These are phyloP conservation scores for Ehretia macrophylla DNA, from an alignment of 257 asterid species.

Conservation along the genomic window DNA sequence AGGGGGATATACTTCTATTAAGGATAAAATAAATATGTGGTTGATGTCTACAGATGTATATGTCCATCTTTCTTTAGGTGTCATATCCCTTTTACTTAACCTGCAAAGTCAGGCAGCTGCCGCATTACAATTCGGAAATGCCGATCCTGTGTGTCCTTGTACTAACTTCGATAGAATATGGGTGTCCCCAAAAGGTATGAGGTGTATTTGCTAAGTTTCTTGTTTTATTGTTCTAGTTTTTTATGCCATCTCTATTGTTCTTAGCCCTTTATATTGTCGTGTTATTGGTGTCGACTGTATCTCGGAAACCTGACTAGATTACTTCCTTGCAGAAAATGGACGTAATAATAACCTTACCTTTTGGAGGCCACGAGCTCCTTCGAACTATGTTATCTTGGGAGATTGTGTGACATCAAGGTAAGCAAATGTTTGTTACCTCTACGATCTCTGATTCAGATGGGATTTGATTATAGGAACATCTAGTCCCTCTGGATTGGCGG, in stretches of 20 bases:
- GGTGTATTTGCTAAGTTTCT: slow-evolving; percentile 12
- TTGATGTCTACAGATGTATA: slow-evolving; percentile 74
- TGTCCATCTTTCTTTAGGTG: slow-evolving; percentile 90
- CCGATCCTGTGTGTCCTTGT: slow-evolving; percentile 86
- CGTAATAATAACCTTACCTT: slow-evolving; percentile 79
- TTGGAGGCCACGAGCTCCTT: slow-evolving; percentile 99
- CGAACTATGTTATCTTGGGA: slow-evolving; percentile 89
- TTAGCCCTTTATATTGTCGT: background rate
- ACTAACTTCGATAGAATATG: slow-evolving; percentile 83
- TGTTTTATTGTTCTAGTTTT: slow-evolving; percentile 8
- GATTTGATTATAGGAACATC: background rate
- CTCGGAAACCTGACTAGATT: background rate
- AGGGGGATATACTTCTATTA: slow-evolving; percentile 91
- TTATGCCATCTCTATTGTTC: slow-evolving; percentile 2
- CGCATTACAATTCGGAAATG: slow-evolving; percentile 84
- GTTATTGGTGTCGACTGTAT: background rate
- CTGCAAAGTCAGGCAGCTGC: slow-evolving; percentile 83
- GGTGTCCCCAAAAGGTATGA: slow-evolving; percentile 87
- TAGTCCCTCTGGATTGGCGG: background rate
- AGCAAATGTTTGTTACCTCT: slow-evolving; percentile 9
- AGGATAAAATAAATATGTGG: slow-evolving; percentile 84
- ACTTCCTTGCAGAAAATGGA: slow-evolving; percentile 52
- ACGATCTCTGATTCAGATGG: background rate
- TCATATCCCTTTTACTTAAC: slow-evolving; percentile 83
- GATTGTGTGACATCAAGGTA: slow-evolving; percentile 97